Base-by-base conservation (phyloP, 441 rosid species). In the Biscutella laevigata region DNA sequence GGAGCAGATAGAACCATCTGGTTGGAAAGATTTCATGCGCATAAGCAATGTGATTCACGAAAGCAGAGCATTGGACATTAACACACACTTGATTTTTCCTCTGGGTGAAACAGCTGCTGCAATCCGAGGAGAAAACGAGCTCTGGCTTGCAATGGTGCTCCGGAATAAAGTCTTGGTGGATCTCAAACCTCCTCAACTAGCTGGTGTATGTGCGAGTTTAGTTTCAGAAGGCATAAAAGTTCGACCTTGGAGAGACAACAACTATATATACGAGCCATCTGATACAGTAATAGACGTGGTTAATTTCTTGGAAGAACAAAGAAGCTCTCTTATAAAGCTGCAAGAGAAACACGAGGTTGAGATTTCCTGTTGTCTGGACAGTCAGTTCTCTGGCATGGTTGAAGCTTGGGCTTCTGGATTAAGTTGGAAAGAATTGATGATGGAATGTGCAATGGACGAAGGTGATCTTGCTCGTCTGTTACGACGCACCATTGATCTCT, bases 331-430 rank as follows among this genome's bases (percentile, higher is more conserved):
- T 3, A 43, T 83, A 38, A 53, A 75, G 61, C 77, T 89, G 33
- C 95, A 89, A 62, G 87, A 83, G 62, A 88, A 79, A 61, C 88
- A 91, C 12, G 87, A 78, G 59, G 84, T 91, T 33, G 71, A 66
- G 64, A 77, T 79, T 44, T 58, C 91, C 1, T 86, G 89, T 56
- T 77, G 77, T 63, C 53, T 89, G 74, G 97, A 86, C 32, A 67
- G 71, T 78, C 95, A 91, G 51, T 87, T 87, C 69, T 68, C 87
- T 13, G 98, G 98, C 55, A 83, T 88, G 98, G 94, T 91, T 5
- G 98, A 85, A 70, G 96, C 96, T 10, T 91, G 98, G 98, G 96
- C 95, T 17, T 80, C 94, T 2, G 98, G 96, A 43, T 69, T 91
- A 65, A 85, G 84, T 26, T 88, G 98, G 98, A 80, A 74, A 72